Base-by-base conservation (phyloP, 1,284 basidiomycete genomes). In the Boletellus dicymbophilus region DNA sequence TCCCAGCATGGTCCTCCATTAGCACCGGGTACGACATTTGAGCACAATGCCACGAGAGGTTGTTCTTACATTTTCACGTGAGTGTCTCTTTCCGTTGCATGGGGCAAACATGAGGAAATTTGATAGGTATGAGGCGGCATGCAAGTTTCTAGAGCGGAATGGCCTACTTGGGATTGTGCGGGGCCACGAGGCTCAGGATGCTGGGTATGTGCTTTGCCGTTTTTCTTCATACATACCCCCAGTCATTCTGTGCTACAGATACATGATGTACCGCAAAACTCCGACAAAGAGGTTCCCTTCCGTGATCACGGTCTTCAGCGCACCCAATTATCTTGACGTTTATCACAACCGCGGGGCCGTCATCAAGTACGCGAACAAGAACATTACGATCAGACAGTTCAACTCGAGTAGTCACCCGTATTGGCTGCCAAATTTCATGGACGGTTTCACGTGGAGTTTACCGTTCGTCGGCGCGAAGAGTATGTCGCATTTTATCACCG, bases 401-500 rank as follows among this genome's bases (percentile, higher is more conserved):
- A 98, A 99, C 72, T 91, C 90, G 60, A 90, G 84, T 34, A 82
- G 89, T 27, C 96, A 99, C 69, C 97, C 96, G 4, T 89, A 85
- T 64, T 90, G 87, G 85, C 75, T 99, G 36, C 96, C 96, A 3
- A 99, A 98, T 74, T 98, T 98, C 62, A 98, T 98, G 91, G 94
- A 99, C 67, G 96, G 93, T 33, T 99, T 99, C 70, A 98, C 96
- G 1, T 99, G 97, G 97, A 94, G 90, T 78, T 73, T 99, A 58
- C 97, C 96, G 0, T 99, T 99, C 66, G 97, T 99, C 3, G 96
- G 96, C 37, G 86, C 94, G 53, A 99, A 99, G 77, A 98, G 94
- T 93, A 66, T 58, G 84, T 78, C 23, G 0, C 16, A 8, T 34
- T 27, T 13, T 23, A 21, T 5, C 11, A 27, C 18, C 30, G 6